phyloP scores from a whole-genome alignment of 129 eudicot species.

The Cynara cardunculus region DNA sequence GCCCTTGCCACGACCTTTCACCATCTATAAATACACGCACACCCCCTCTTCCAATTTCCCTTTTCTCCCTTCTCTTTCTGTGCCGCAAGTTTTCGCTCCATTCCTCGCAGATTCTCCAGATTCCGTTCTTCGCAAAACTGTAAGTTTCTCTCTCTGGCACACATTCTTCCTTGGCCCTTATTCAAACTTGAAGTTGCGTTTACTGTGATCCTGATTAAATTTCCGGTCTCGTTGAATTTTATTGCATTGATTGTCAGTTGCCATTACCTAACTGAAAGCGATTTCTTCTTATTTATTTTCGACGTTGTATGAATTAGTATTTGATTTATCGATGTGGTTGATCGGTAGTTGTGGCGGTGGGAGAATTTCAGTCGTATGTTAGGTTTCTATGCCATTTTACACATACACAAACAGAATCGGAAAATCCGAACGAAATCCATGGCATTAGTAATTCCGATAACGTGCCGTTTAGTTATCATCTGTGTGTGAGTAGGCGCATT shows the following conservation, averaged over 20 bases:
- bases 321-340: neutral
- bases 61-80: neutral
- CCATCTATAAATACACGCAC: constrained; percentile 5
- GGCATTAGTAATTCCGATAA: neutral
- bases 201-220: neutral
- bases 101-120: neutral
- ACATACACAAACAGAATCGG: neutral
- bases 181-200: neutral
- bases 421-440: neutral
- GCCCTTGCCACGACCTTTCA: neutral
- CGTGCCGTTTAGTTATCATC: neutral
- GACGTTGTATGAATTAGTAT: neutral
- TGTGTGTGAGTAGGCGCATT: neutral
- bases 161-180: neutral
- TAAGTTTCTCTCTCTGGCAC: neutral
- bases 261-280: neutral
- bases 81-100: constrained; percentile 1
- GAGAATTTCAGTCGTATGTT: neutral
- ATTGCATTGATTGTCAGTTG: neutral
- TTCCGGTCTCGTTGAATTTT: neutral
- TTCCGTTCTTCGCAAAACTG: neutral
- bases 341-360: neutral
- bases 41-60: neutral
- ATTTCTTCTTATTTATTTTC: neutral
- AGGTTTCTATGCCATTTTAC: neutral